Base-by-base conservation (phyloP, 106 monocot genomes). In the Dendrobium nobile region DNA sequence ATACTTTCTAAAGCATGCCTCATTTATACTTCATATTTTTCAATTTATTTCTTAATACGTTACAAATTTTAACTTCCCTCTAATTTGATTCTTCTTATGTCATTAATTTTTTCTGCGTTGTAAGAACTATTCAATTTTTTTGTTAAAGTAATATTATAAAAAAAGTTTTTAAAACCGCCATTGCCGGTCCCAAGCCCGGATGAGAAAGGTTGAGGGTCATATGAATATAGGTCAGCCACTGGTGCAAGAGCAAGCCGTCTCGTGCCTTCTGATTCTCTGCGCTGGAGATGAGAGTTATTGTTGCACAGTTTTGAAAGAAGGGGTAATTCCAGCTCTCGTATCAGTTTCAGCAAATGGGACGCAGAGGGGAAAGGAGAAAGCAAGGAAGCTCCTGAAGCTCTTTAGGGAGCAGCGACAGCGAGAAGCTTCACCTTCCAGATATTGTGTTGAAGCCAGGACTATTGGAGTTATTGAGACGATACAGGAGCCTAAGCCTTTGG, bases 231-330 rank as follows among this genome's bases (percentile, higher is more conserved):
- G 89, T 1, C 82, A 84, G 48, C 80, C 83, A 0, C n/a, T 80
- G 0, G 99, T 90, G 75, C 91, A 91, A 56, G 99, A 93, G 84
- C 91, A 87, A 77, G 85, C 87, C 0, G 87, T 84, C 16, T 81
- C 90, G 0, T 93, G 89, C 78, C 90, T 99, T 17, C 75, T 90
- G 18, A 51, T 83, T 31, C 67, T 99, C 19, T 99, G 99, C 67
- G 82, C 58, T 9, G 79, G 82, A 0, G 86, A 91, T 11, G 84
- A 99, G 72, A 81, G 47, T 0, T 91, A 91, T 80, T 87, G 85
- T 18, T 86, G 88, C 5, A 81, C 88, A 85, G 99, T 93, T 64
- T 77, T 99, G 20, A 93, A 99, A 48, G 95, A 95, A 87, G 99
- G 99, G 3, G 91, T 91, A 16, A 93, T 95, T 22, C 99, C 95